These are phyloP conservation scores for Capsicum chinense DNA, from an alignment of 257 asterid species.

Conservation along the genomic window DNA sequence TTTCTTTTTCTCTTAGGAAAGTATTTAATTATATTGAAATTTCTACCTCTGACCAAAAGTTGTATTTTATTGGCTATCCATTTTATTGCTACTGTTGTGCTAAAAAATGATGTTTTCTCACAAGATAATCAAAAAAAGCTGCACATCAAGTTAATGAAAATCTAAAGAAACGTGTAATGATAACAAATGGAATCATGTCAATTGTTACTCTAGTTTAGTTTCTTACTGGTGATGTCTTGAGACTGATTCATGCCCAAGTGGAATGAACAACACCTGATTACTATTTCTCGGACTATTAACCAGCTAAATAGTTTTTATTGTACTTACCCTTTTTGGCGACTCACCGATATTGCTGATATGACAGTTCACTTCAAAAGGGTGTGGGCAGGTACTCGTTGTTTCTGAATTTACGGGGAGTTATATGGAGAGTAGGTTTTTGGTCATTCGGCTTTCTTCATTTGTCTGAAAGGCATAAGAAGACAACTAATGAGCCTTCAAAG, in stretches of 20 bases:
- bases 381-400: not conserved
- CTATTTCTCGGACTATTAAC: slow-evolving; percentile 1
- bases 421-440: no score
- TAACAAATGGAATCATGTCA: not conserved
- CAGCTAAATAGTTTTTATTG: not conserved
- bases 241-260: not conserved
- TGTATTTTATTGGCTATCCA: not conserved
- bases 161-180: not conserved
- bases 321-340: not conserved
- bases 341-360: not conserved
- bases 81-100: slow-evolving; percentile 2
- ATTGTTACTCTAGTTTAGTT: not conserved
- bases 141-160: slow-evolving; percentile 3
- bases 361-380: not conserved
- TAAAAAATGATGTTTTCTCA: slow-evolving; percentile 1
- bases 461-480: no score
- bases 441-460: no score
- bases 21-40: not conserved
- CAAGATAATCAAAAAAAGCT: not conserved
- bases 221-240: not conserved
- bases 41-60: not conserved
- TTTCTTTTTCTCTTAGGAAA: not conserved
- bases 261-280: not conserved
- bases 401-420: not conserved
- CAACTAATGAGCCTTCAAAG: slow-evolving; percentile 35